Evolutionary conservation across 179 eudicot genomes (phyloP), one percentile per base, ranked within the genome.

Genomic region (Carnegiea gigantea): DNA sequence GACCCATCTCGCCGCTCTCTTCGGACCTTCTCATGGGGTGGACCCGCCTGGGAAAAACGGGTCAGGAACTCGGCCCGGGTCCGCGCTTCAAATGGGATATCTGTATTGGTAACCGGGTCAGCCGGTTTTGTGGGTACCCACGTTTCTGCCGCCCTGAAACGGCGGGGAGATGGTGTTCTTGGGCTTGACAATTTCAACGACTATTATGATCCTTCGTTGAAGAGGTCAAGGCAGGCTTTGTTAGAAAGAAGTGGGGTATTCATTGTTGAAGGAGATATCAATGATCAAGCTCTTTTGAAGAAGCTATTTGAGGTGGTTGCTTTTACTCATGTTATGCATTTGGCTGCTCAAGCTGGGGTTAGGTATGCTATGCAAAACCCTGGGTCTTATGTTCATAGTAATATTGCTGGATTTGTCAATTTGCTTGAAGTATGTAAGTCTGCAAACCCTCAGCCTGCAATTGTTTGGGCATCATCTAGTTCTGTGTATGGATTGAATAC

Each of bases 341-440:
- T 93, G 28, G 98, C 98, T 4, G 98, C 98, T 0, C 98, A 93
- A 73, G 98, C 98, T 9, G 98, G 98, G 6, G 98, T 93, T 24
- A 80, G 98, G 71, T 92, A 92, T 43, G 98, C 98, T 1, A 92
- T 93, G 98, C 89, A 92, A 77, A 92, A 93, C 60, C 98, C 98
- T 18, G 79, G 90, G 2, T 93, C 98, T 1, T 93, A 93, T 84
- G 87, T 93, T 36, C 94, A 92, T 79, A 91, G 94, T 79, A 93
- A 93, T 76, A 86, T 93, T 71, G 95, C 97, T 15, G 97, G 97
- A 0, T 85, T 91, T 75, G 97, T 93, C 13, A 89, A 60, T 75
- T 17, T 92, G 54, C 86, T 92, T 5, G 95, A 92, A 77, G 90
- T 88, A 20, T 92, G 92, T 79, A 93, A 92, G 80, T 80, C 86